phyloP scores from a whole-genome alignment of 2,329 filamentous ascomycete genomes.

The Rugonectria rugulosa region DNA sequence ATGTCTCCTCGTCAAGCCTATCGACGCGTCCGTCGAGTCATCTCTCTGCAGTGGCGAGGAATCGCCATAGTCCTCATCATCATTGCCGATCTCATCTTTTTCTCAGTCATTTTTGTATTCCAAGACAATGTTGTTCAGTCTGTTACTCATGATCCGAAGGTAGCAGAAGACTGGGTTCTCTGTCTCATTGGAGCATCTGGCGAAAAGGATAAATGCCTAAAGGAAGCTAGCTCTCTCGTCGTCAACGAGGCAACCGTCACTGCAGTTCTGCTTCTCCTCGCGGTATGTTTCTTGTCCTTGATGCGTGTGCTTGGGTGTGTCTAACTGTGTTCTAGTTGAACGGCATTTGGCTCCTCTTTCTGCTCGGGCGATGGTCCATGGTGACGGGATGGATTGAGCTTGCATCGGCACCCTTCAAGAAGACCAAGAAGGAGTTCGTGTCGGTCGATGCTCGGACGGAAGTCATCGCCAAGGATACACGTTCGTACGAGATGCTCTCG shows the following conservation, averaged over 20 bases:
- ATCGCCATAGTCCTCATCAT: conserved; percentile 91
- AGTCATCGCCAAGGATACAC: conserved; percentile 66
- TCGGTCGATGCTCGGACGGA: conserved; percentile 79
- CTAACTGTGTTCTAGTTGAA: conserved; percentile 64
- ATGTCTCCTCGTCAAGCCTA: conserved; percentile 88
- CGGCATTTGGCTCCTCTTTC: conserved; percentile 83
- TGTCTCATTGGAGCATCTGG: conserved; percentile 68
- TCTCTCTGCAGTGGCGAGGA: conserved; percentile 93
- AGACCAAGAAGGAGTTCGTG: conserved; percentile 80
- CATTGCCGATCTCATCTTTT: conserved; percentile 90
- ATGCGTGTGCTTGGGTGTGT: not conserved
- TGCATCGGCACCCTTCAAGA: conserved; percentile 55
- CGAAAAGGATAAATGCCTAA: conserved; percentile 72
- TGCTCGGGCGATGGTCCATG: conserved; percentile 87
- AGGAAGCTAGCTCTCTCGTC: conserved; percentile 66
- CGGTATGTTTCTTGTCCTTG: conserved; percentile 60
- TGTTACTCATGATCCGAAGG: conserved; percentile 59
- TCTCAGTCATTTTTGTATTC: conserved; percentile 89
- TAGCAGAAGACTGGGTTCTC: conserved; percentile 70
- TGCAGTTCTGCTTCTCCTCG: conserved; percentile 83
- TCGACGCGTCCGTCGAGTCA: conserved; percentile 82
- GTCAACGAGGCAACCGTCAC: conserved; percentile 80
- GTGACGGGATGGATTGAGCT: conserved; percentile 82
- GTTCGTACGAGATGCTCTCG: conserved; percentile 84
- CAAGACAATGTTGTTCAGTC: conserved; percentile 77